These are phyloP conservation scores for Barnettozyma wickerhamii DNA, from an alignment of 805 yeast genomes.

Conservation along the genomic window DNA sequence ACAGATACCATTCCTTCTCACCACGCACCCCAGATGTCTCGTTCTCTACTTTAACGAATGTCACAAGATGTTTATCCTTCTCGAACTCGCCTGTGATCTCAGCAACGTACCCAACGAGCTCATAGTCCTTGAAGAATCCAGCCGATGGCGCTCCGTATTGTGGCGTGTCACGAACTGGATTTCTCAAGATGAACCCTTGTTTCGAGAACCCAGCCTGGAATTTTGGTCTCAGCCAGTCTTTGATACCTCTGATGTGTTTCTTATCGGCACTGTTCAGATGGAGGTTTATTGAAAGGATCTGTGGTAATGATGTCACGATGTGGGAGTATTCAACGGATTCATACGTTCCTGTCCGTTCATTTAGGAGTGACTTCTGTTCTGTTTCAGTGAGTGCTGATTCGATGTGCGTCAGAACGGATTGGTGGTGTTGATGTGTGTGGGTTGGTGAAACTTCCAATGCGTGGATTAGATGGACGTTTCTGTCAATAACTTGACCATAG, in stretches of 20 bases:
- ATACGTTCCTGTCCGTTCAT: conserved; percentile 45
- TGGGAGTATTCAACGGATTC: conserved; percentile 54
- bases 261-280: conserved; percentile 52
- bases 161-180: conserved; percentile 6
- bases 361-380: conserved; percentile 45
- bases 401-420: conserved; percentile 48
- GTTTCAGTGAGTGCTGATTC: conserved; percentile 56
- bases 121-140: conserved; percentile 40
- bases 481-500: conserved; percentile 9
- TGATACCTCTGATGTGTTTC: conserved; percentile 42
- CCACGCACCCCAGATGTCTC: too few relatives aligned
- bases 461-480: conserved; percentile 6
- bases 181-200: conserved; percentile 10
- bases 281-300: conserved; percentile 58
- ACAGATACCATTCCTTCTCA: conserved; percentile 62
- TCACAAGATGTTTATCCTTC: conserved; percentile 55
- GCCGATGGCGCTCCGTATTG: neutral
- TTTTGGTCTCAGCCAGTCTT: conserved; percentile 59
- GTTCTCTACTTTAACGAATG: conserved; percentile 48
- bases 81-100: conserved; percentile 45
- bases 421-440: conserved; percentile 28
- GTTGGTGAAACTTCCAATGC: conserved; percentile 18
- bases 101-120: conserved; percentile 65
- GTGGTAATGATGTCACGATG: conserved; percentile 54
- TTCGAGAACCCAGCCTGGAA: conserved; percentile 45